Conservation (phyloP, 2,329 filamentous ascomycete genomes). For the Apiospora saccharicola region DNA sequence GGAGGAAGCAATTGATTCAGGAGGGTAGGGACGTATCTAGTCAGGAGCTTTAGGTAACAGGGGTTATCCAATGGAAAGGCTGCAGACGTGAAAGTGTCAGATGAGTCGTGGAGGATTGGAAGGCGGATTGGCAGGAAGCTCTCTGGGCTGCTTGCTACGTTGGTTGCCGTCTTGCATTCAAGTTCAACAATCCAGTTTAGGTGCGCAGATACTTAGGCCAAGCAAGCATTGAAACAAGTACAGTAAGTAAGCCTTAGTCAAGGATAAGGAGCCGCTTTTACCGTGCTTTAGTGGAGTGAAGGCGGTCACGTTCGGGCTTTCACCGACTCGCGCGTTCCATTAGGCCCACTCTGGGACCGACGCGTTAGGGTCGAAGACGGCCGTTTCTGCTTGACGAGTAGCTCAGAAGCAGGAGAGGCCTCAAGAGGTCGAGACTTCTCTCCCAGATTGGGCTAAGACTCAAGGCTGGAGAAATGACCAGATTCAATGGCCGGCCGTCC, state of each 20-base stretch:
- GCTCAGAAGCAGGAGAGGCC: neutral
- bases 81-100: neutral
- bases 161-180: neutral
- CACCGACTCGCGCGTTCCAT: slow-evolving; percentile 14
- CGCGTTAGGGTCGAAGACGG: neutral
- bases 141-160: neutral
- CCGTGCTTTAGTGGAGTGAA: slow-evolving; percentile 5
- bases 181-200: neutral
- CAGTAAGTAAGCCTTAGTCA: slow-evolving; percentile 7
- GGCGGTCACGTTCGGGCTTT: neutral
- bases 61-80: slow-evolving; percentile 1
- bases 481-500: neutral
- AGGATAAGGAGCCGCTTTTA: neutral
- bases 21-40: neutral
- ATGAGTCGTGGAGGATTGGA: neutral
- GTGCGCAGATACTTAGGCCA: neutral
- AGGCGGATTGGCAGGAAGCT: neutral
- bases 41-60: neutral
- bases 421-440: neutral
- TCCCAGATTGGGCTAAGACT: neutral
- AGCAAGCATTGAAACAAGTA: no score
- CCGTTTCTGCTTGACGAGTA: neutral
- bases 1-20: neutral
- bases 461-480: neutral
- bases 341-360: neutral